Conservation (phyloP, 2,329 filamentous ascomycete species). For the Fusarium odoratissimum region DNA sequence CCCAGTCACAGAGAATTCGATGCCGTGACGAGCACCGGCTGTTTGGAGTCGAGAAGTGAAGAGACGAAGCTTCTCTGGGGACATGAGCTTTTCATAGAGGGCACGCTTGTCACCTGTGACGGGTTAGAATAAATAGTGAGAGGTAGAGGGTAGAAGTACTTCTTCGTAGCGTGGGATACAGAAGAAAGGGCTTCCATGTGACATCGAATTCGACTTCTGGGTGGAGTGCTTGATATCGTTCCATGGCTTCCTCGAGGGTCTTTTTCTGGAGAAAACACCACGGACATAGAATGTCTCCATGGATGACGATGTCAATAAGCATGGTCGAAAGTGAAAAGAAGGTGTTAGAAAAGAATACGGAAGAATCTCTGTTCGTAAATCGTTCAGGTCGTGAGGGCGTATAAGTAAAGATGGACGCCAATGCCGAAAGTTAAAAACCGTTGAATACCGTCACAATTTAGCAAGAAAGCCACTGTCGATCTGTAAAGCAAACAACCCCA, state of each 20-base stretch:
- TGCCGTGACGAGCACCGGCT: conserved; percentile 51
- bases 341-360: neutral
- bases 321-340: conserved; percentile 6
- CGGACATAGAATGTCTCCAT: conserved; percentile 63
- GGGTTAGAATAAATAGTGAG: neutral
- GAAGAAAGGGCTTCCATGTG: conserved; percentile 60
- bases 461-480: conserved; percentile 7
- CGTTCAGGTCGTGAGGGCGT: neutral
- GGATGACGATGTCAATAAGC: conserved; percentile 55
- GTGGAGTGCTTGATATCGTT: conserved; percentile 52
- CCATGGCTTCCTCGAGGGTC: conserved; percentile 59
- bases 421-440: neutral
- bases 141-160: conserved; percentile 30
- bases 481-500: neutral
- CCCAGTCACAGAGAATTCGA: conserved; percentile 57
- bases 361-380: neutral
- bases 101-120: conserved; percentile 49
- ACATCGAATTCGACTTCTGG: conserved; percentile 60
- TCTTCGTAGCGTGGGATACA: conserved; percentile 52
- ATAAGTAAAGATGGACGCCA: neutral
- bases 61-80: conserved; percentile 41
- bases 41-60: conserved; percentile 48
- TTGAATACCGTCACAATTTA: neutral
- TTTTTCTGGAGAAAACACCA: conserved; percentile 64
- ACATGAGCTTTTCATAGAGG: conserved; percentile 51